Evolutionary conservation across 2,329 filamentous ascomycete genomes (phyloP), one percentile per base, ranked within the genome.

Genomic region (Penicillium sp.): DNA sequence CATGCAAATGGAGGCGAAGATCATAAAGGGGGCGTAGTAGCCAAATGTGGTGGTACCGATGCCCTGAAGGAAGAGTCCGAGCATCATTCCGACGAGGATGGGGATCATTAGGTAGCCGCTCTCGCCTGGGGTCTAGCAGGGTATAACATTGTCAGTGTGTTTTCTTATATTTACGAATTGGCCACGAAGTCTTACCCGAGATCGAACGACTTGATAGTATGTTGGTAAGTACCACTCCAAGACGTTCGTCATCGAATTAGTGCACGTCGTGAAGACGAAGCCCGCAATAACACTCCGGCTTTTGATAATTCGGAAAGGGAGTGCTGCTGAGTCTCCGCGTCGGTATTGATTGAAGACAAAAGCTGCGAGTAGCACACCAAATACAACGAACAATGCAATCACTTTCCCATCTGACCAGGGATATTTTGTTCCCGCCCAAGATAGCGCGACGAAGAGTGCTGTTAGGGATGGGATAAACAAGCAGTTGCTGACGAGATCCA

Each of bases 1-100:
- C 68, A 73, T 72, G 27, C 65, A 60, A 9, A 70, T 43, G 1
- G 67, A 69, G 8, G 62, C 63, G n/a, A 68, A 55, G 15, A 74
- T 53, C 69, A 75, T 73, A 50, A 72, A 75, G 0, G 72, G 72
- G 9, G 68, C 64, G 57, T 73, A 75, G 60, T 73, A 75, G 6
- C 71, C 72, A 9, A 68, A 51, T 0, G 56, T 55, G 3, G 48
- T 63, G n/a, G 31, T 33, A 2, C 31, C 31, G 2, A 33, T 13
- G 31, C 11, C 31, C 0, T 33, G 31, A 1, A 33, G 31, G 0
- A 33, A 33, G 31, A 33, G 31, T 0, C 31, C 31, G 11, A 33
- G 31, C 31, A 33, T 68, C 49, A 62, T 62, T 21, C 61, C 66
- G 5, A 62, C 50, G 1, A 69, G 53, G 19, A 70, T 64, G 8